A percentile compares a stretch with the other conserved stretches of the same genome.
These are phyloP conservation scores for Euphrasia confusa DNA, from an alignment of 257 asterid genomes.

Conservation along the genomic window DNA sequence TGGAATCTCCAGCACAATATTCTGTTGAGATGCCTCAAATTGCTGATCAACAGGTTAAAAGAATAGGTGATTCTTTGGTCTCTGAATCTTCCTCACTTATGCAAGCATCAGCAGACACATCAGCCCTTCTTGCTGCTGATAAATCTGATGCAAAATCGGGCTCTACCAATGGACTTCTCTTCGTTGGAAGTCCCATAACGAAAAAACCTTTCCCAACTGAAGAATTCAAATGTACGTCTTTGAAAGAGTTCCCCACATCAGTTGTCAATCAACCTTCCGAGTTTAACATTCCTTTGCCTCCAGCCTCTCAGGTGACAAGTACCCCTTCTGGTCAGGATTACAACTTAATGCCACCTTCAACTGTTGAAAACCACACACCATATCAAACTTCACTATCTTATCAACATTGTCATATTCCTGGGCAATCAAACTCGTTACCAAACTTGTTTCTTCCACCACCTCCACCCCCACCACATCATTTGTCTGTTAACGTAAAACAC, in stretches of 20 bases:
- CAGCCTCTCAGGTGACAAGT: conserved; percentile 34
- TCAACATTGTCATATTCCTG: conserved; percentile 46
- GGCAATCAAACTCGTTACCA: conserved; percentile 40
- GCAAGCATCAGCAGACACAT: conserved; percentile 28
- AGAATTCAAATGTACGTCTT: conserved; percentile 32
- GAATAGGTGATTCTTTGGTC: conserved; percentile 31
- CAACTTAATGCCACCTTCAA: conserved; percentile 30
- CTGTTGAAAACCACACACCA: conserved; percentile 32
- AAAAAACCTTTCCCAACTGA: conserved; percentile 31
- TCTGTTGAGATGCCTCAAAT: conserved; percentile 32
- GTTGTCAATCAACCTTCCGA: conserved; percentile 31
- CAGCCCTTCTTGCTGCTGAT: conserved; percentile 29
- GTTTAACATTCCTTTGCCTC: conserved; percentile 30
- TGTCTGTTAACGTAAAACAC: conserved; percentile 23
- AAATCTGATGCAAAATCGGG: conserved; percentile 29
- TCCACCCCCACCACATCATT: conserved; percentile 41
- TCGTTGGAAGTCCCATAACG: conserved; percentile 25
- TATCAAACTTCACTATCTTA: conserved; percentile 53
- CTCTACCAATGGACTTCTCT: conserved; percentile 14
- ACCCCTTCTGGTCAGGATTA: conserved; percentile 38
- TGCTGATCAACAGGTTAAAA: conserved; percentile 36
- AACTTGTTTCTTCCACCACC: conserved; percentile 53
- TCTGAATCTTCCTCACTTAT: conserved; percentile 31
- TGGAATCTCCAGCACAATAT: conserved; percentile 33
- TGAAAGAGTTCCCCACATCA: conserved; percentile 32